Conservation (phyloP, 2,329 filamentous ascomycete genomes). For the Shiraia sp. region DNA sequence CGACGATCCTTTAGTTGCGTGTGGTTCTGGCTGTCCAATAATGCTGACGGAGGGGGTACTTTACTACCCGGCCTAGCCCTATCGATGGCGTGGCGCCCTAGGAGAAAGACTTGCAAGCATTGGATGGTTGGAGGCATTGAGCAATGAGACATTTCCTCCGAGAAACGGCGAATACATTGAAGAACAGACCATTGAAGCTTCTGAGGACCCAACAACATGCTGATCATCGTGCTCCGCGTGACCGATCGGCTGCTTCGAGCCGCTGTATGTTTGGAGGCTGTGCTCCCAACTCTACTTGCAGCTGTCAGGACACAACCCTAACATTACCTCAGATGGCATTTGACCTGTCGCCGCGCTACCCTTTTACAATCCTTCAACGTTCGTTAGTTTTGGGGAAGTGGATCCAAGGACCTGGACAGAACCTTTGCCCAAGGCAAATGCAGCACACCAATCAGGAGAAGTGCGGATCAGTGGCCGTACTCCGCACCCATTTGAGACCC, state of each 20-base stretch:
- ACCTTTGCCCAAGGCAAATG: conserved; percentile 12
- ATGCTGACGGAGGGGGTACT: conserved; percentile 13
- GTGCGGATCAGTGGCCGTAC: conserved; percentile 17
- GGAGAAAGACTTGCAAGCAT: no score
- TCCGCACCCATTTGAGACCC: conserved; percentile 13
- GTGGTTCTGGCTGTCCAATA: conserved; percentile 8
- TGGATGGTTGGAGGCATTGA: no score
- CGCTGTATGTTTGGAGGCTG: not conserved
- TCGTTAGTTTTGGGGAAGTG: conserved; percentile 15
- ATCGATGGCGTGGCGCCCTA: conserved; percentile 6
- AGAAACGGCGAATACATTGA: no score
- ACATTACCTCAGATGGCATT: not conserved
- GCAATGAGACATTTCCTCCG: no score
- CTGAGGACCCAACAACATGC: no score
- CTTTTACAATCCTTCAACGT: conserved; percentile 9
- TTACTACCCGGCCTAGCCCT: conserved; percentile 3
- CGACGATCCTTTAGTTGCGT: conserved; percentile 9
- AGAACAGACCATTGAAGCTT: no score
- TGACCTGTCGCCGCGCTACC: conserved; percentile 10
- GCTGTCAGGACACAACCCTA: not conserved
- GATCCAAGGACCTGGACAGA: conserved; percentile 16
- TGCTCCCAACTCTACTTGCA: not conserved
- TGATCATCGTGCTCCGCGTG: no score
- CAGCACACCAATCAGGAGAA: conserved; percentile 25
- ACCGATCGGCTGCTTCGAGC: no score